These are phyloP conservation scores for Pilatotrama ljubarskyi DNA, from an alignment of 768 basidiomycete species.

Conservation along the genomic window DNA sequence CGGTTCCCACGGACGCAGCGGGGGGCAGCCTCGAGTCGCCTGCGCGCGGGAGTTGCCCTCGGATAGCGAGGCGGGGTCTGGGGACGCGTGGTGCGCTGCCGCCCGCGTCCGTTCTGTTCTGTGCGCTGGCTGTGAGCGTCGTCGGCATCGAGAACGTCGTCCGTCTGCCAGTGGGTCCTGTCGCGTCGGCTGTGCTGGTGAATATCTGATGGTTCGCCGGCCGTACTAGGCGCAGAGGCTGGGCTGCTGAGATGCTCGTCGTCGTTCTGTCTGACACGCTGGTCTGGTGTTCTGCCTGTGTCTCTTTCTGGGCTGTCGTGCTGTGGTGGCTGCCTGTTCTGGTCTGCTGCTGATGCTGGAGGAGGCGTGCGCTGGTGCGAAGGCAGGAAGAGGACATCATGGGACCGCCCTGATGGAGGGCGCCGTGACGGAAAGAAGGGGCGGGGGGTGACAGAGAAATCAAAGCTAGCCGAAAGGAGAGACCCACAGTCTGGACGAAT, in stretches of 20 bases:
- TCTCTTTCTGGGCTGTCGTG: neutral
- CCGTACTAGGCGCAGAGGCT: neutral
- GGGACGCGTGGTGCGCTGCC: neutral
- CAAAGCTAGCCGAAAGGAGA: constrained; percentile 50
- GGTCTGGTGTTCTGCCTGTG: neutral
- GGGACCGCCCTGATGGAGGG: constrained; percentile 20
- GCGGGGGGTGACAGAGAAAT: constrained; percentile 4
- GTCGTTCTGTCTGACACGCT: neutral
- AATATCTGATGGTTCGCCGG: constrained; percentile 9
- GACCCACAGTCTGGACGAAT: constrained; percentile 49
- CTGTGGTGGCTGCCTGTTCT: neutral
- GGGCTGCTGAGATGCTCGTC: neutral
- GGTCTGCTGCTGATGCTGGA: neutral
- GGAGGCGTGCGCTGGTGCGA: neutral
- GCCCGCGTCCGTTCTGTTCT: neutral
- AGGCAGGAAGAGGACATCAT: constrained; percentile 19
- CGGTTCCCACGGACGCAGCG: neutral
- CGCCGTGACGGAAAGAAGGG: constrained; percentile 18
- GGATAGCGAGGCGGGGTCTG: neutral
- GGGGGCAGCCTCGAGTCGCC: neutral
- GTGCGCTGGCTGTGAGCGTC: neutral
- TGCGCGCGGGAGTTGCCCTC: constrained; percentile 2
- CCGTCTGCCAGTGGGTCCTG: neutral
- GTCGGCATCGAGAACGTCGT: neutral
- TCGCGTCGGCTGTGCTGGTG: neutral